A percentile compares a stretch with the other conserved stretches of the same genome.
Evolutionary conservation across 2,329 filamentous ascomycete genomes (phyloP).

Genomic region (Cytospora paraplurivora): DNA sequence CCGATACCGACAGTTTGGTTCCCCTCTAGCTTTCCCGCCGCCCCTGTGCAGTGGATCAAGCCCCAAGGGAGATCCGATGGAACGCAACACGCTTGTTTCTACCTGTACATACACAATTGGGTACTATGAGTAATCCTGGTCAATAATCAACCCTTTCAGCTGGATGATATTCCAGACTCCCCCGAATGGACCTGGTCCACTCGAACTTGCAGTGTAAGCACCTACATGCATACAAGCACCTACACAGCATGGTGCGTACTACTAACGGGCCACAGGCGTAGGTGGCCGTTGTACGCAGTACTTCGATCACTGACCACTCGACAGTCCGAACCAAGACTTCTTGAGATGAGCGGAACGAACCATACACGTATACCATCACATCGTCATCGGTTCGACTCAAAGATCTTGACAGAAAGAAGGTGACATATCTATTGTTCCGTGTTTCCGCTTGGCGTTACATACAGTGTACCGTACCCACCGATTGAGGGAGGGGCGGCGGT

Average conservation of each 20-base stretch:
- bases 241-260: background rate
- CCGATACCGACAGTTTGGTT: conserved; percentile 29
- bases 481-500: background rate
- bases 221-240: background rate
- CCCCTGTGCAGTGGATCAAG: conserved; percentile 26
- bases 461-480: background rate
- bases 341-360: background rate
- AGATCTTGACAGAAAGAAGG: background rate
- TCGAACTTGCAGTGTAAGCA: background rate
- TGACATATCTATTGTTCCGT: background rate
- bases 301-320: background rate
- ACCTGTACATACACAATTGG: background rate
- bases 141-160: background rate
- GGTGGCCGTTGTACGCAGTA: background rate
- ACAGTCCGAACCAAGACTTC: background rate
- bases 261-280: background rate
- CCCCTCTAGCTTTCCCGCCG: conserved; percentile 28
- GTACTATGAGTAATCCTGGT: background rate
- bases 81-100: conserved; percentile 14
- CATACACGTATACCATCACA: background rate
- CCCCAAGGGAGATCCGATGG: conserved; percentile 21
- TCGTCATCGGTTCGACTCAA: background rate
- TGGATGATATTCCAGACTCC: background rate
- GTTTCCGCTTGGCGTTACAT: background rate
- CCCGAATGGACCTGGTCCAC: background rate